Conservation (phyloP, 176 grass and related monocot genomes). For the Urochloa ruziziensis region DNA sequence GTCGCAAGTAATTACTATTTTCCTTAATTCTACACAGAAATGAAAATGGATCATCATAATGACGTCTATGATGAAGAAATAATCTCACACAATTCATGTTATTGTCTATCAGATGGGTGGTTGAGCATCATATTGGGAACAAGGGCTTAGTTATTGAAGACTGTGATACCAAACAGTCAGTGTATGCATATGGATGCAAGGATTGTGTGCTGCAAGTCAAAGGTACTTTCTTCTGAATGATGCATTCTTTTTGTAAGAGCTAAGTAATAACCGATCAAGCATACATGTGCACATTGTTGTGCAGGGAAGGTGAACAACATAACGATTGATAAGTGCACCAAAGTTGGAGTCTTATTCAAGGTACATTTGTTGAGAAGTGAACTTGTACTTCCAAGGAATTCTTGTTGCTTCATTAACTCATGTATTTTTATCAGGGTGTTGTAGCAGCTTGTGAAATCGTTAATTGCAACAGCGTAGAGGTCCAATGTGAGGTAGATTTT, state of each 20-base stretch:
- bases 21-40: not conserved
- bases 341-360: slow-evolving; percentile 56
- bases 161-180: slow-evolving; percentile 59
- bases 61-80: not conserved
- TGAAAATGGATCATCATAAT: not conserved
- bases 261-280: not conserved
- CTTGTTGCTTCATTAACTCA: not conserved
- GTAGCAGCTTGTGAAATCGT: slow-evolving; percentile 68
- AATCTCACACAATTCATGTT: not conserved
- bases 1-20: slow-evolving; percentile 46
- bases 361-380: slow-evolving; percentile 1
- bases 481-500: slow-evolving; percentile 57
- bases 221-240: slow-evolving; percentile 31
- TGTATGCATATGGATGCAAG: slow-evolving; percentile 62
- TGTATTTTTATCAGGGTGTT: slow-evolving; percentile 44
- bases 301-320: slow-evolving; percentile 73
- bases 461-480: slow-evolving; percentile 61
- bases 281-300: not conserved
- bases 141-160: slow-evolving; percentile 53
- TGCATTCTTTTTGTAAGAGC: not conserved
- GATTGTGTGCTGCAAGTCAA: slow-evolving; percentile 58
- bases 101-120: slow-evolving; percentile 43
- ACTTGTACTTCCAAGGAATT: not conserved
- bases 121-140: slow-evolving; percentile 57
- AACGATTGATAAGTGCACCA: slow-evolving; percentile 64